Evolutionary conservation across 2,329 filamentous ascomycete species (phyloP), one percentile per base, ranked within the genome.

Genomic region (Xylariomycetidae sp.): DNA sequence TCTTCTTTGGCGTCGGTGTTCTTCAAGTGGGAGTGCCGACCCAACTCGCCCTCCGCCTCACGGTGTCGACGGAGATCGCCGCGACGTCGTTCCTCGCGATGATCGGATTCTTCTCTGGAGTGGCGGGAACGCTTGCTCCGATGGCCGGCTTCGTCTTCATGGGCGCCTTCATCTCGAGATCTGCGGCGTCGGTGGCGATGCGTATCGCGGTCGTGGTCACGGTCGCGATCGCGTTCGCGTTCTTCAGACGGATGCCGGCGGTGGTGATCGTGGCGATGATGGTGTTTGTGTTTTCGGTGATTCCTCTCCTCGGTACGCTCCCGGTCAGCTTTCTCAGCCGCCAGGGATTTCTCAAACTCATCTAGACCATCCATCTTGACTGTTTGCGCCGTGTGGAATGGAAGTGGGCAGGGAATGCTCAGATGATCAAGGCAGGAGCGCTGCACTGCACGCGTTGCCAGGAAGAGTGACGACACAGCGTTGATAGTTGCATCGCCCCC

Each of bases 291-390:
- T 38, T 60, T 60, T 26, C 56, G 60, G 38, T 64, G 62, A 23
- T 63, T 61, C 18, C 68, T 68, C 27, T 65, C 61, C 39, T 70
- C 70, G 24, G 29, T 27, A 5, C 61, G 61, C 26, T 76, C 68
- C 34, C 72, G 67, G 29, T 66, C 61, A 0, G 64, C 64, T 52
- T 78, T 82, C 44, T 76, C 79, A 27, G 79, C 72, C 2, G 80
- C 82, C 10, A 93, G 68, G 17, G 79, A 68, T 54, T 81, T 85
- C 58, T 93, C 87, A 39, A 93, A 93, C 37, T 89, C 85, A 30
- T 72, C 72, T 8, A 76, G 61, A n/a, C 70, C 63, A 43, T 72
- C 67, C 70, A 73, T 75, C 17, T 13, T 39, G 37, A 13, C 10
- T 17, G 29, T 34, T 29, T 16, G 10, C 12, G 36, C 29, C 9